Percentiles rank a stretch among this genome's conserved stretches.
Conservation (phyloP, 345 rosid genomes). For the Aquilaria malaccensis region DNA sequence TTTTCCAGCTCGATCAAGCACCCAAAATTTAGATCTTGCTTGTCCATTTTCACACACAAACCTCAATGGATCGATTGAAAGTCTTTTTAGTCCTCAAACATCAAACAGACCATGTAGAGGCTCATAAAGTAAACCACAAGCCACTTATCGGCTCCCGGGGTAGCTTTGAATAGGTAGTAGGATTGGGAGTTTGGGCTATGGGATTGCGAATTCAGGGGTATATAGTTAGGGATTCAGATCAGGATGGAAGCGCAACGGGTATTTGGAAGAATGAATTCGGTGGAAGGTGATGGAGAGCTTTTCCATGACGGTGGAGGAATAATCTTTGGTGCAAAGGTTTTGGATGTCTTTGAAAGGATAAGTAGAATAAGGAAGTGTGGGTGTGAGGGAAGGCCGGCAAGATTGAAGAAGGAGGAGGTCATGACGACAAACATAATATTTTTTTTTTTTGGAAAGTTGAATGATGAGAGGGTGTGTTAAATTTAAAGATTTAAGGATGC, state of each 20-base stretch:
- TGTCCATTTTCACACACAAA: constrained; percentile 62
- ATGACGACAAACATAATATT: no score
- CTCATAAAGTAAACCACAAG: constrained; percentile 78
- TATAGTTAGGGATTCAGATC: constrained; percentile 14
- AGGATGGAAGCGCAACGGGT: constrained; percentile 13
- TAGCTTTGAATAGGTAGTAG: constrained; percentile 20
- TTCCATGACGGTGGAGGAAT: no score
- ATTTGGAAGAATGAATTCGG: no score
- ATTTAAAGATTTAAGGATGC: no score
- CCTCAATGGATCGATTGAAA: constrained; percentile 62
- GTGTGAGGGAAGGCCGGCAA: constrained; percentile 40
- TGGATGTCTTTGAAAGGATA: constrained; percentile 12
- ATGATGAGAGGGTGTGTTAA: no score
- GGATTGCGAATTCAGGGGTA: background rate
- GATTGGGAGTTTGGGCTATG: constrained; percentile 10
- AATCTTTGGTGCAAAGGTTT: no score
- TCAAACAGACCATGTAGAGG: constrained; percentile 64
- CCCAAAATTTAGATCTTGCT: constrained; percentile 75
- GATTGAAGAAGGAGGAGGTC: constrained; percentile 44
- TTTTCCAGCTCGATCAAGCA: constrained; percentile 45
- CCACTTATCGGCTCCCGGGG: constrained; percentile 49
- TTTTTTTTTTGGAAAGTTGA: no score
- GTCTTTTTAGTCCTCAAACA: constrained; percentile 60
- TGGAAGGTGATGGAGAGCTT: no score
- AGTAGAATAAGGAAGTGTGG: constrained; percentile 9